Conservation (phyloP, 345 rosid genomes). For the Arabidopsis suecica region DNA sequence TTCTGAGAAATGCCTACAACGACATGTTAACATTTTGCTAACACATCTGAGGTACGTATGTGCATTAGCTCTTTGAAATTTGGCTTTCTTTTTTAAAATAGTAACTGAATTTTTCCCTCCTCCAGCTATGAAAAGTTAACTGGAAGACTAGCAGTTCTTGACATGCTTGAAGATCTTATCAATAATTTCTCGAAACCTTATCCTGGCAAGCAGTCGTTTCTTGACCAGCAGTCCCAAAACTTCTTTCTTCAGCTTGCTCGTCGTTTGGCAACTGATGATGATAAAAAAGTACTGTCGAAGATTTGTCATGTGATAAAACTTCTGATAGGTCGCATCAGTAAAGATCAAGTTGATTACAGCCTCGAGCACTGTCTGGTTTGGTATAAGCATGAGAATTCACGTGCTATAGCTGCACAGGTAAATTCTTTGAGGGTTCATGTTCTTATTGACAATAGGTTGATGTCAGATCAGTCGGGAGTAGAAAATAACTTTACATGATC, state of each 20-base stretch:
- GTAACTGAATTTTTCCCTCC: slow-evolving; percentile 31
- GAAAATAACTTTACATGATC: too few relatives aligned
- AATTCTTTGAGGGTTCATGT: too few relatives aligned
- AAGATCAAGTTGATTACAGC: slow-evolving; percentile 41
- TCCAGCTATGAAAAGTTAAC: slow-evolving; percentile 54
- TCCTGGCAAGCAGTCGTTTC: slow-evolving; percentile 35
- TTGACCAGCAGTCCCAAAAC: slow-evolving; percentile 59
- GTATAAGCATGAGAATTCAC: too few relatives aligned
- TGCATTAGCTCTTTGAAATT: background rate
- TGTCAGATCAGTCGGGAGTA: too few relatives aligned
- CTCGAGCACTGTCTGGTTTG: slow-evolving; percentile 20
- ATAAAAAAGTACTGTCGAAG: slow-evolving; percentile 53
- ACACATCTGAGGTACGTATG: slow-evolving; percentile 62
- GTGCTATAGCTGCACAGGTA: too few relatives aligned
- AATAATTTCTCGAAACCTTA: background rate
- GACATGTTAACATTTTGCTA: slow-evolving; percentile 60
- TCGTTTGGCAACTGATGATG: slow-evolving; percentile 62
- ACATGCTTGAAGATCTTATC: too few relatives aligned
- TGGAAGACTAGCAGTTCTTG: too few relatives aligned
- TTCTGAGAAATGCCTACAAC: slow-evolving; percentile 54
- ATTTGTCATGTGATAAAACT: slow-evolving; percentile 58
- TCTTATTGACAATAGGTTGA: too few relatives aligned
- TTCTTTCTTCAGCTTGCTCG: slow-evolving; percentile 59
- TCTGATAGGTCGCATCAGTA: slow-evolving; percentile 55
- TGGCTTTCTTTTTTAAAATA: slow-evolving; percentile 1